These are phyloP conservation scores for Prunus persica DNA, from an alignment of 306 rosid genomes.

Conservation along the genomic window Prunus_persica_NCBIv2 NC_034014.1:572001-572500, in stretches of 20 bases:
- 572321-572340: conserved; percentile 25
- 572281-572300: conserved; percentile 44
- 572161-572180: conserved; percentile 31
- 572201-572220: conserved; percentile 16
- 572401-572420: conserved; percentile 73
- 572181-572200: conserved; percentile 42
- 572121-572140: conserved; percentile 20
- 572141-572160: conserved; percentile 16
- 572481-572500: background rate
- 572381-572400: conserved; percentile 87
- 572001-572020: background rate
- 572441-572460: background rate
- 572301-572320: conserved; percentile 2
- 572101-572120: conserved; percentile 38
- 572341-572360: conserved; percentile 59
- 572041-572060: background rate
- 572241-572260: conserved; percentile 53
- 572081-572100: conserved; percentile 45
- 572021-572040: conserved; percentile 6
- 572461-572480: background rate
- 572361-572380: conserved; percentile 69
- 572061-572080: background rate
- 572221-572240: conserved; percentile 46
- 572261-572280: conserved; percentile 58
- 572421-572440: conserved; percentile 5